Evolutionary conservation across 768 basidiomycete genomes (phyloP), one percentile per base, ranked within the genome.

Genomic region (Naganishia antarctica): DNA sequence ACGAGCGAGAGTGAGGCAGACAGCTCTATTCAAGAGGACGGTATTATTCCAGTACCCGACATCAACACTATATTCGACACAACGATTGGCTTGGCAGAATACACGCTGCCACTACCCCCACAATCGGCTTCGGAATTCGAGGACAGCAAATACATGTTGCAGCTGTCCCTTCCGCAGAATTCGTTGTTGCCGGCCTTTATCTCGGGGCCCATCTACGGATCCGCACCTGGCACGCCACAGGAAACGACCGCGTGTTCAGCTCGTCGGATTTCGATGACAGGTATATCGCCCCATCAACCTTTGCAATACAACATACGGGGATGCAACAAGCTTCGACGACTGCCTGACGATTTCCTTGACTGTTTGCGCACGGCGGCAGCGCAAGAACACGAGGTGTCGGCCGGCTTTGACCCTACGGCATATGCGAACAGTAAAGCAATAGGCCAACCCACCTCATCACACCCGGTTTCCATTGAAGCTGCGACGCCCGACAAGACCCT

Each of bases 101-200:
- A 92, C 87, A 85, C 86, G 61, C 89, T 92, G 15, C 81, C 84
- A 0, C 83, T 83, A 59, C 83, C 90, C 21, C 87, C 90, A 0
- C 88, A 89, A 71, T 86, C 86, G 26, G 82, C 92, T 0, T 92
- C 92, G 31, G 96, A 99, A 75, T 79, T 97, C 26, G 80, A 97
- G 67, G 92, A 99, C 76, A 91, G 90, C 26, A 83, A 92, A 68
- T 85, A 88, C 75, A 97, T 97, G 91, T 83, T 98, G 25, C 91
- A 90, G 1, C 81, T 94, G 50, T 81, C 85, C 23, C 85, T 96
- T 51, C 93, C 93, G 7, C 85, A 86, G 21, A 86, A 91, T 74
- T 86, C 87, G 32, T 84, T 85, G 41, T 81, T 89, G 75, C 80
- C 93, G 8, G 86, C 88, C 21, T 68, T 77, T 67, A 48, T 48